Conservation (phyloP, 495 filamentous ascomycete species). For the Lasiosphaeria miniovina region DNA sequence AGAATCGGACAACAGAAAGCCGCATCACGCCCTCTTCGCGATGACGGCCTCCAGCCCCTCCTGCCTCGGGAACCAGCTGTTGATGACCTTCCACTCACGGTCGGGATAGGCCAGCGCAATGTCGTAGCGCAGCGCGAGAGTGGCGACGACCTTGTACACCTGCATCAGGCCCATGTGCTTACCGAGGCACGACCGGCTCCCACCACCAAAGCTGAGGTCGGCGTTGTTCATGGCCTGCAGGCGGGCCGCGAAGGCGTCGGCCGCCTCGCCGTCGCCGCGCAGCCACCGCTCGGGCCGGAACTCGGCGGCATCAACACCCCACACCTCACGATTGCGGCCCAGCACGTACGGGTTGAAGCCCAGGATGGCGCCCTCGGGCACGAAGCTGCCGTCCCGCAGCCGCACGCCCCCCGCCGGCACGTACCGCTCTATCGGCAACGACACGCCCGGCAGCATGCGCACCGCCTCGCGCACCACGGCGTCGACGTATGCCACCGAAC, state of each 20-base stretch:
- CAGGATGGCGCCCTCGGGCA: slow-evolving; percentile 45
- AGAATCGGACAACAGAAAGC: background rate
- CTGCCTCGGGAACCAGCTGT: slow-evolving; percentile 16
- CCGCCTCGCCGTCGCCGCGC: slow-evolving; percentile 28
- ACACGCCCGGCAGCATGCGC: slow-evolving; percentile 55
- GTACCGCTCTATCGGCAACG: slow-evolving; percentile 53
- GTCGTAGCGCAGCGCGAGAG: slow-evolving; percentile 53
- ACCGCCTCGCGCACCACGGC: slow-evolving; percentile 64
- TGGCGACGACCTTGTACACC: slow-evolving; percentile 63
- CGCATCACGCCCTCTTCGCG: background rate
- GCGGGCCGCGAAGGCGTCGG: slow-evolving; percentile 14
- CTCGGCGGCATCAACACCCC: slow-evolving; percentile 44
- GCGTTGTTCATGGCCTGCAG: slow-evolving; percentile 21
- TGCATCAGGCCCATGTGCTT: slow-evolving; percentile 61
- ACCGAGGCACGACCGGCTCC: slow-evolving; percentile 60
- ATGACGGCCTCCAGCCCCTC: slow-evolving; percentile 3
- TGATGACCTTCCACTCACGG: slow-evolving; percentile 18
- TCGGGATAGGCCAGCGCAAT: slow-evolving; percentile 19
- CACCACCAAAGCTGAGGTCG: slow-evolving; percentile 55
- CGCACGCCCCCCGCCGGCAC: slow-evolving; percentile 53
- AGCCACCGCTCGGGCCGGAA: slow-evolving; percentile 53
- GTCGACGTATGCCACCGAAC: slow-evolving; percentile 54
- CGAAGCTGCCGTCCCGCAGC: slow-evolving; percentile 50
- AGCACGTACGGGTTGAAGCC: slow-evolving; percentile 32
- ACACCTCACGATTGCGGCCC: slow-evolving; percentile 40